Conservation (phyloP, 2,329 filamentous ascomycete genomes). For the Pyrenophora tritici-repentis region DNA sequence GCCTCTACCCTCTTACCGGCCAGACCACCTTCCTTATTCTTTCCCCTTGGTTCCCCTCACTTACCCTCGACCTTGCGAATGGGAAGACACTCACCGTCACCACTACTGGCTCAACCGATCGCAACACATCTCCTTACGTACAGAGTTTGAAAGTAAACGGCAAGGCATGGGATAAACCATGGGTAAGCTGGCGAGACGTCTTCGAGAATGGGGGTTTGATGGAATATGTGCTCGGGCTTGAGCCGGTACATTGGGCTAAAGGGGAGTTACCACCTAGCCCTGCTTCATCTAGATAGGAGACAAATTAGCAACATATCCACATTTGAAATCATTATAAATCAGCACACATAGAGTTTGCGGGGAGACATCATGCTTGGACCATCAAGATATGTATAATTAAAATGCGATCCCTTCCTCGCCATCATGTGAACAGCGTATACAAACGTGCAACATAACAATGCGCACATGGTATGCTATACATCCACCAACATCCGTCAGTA, state of each 20-base stretch:
- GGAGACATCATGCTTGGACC: background rate
- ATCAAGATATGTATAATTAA: no score
- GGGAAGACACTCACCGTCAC: conserved; percentile 62
- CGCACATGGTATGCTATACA: conserved; percentile 5
- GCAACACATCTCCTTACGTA: conserved; percentile 60
- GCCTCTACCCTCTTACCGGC: conserved; percentile 58
- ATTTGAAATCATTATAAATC: background rate
- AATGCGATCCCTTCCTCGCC: no score
- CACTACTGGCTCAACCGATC: conserved; percentile 47
- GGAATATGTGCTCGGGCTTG: conserved; percentile 66
- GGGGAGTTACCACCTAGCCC: conserved; percentile 67
- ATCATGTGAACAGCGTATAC: no score
- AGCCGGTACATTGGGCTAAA: conserved; percentile 61
- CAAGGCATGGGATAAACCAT: conserved; percentile 63
- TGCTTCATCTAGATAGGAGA: conserved; percentile 37
- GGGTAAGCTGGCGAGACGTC: conserved; percentile 69
- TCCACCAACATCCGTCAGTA: background rate
- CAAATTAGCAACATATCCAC: no score
- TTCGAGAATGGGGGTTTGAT: conserved; percentile 64
- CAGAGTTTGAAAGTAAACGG: conserved; percentile 71
- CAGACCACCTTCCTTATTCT: conserved; percentile 70
- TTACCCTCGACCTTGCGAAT: conserved; percentile 63
- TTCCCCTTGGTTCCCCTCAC: conserved; percentile 49
- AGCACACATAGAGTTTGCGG: background rate
- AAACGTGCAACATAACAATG: background rate